Evolutionary conservation across 805 yeast genomes (phyloP), one percentile per base, ranked within the genome.

Genomic region (Dipodascus geniculatus): DNA sequence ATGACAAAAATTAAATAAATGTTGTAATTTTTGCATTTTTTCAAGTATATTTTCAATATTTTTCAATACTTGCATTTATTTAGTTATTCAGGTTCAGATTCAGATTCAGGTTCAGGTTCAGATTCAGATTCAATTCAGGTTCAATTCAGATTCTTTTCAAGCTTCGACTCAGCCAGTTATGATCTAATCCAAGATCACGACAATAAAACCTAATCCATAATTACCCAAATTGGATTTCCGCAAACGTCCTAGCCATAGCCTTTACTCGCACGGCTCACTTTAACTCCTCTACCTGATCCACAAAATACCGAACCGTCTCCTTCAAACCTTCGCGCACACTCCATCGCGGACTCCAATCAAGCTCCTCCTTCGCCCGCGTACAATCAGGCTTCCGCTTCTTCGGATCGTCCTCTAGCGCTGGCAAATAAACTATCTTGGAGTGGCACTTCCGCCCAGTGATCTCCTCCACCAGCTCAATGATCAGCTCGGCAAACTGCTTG

Each of bases 261-360:
- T 28, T 11, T 28, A 28, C n/a, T n/a, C n/a, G n/a, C n/a, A n/a
- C n/a, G n/a, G n/a, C 44, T n/a, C 4, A 38, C 49, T 47, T 23
- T n/a, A 22, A 16, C 19, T 47, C 49, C 17, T 51, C 49, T 16
- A 61, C 50, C 53, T 61, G 59, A 17, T 50, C 48, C 48, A 53
- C 54, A 49, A 61, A 61, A 49, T 61, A 61, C 33, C 54, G 55
- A 23, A 61, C 58, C 11, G 65, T 61, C 53, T 58, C 62, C 16
- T 53, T 51, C 19, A 61, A 23, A 14, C 65, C 65, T 31, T 62
- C 61, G 28, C 49, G 49, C 14, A 57, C 59, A 4, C 49, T 50
- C 65, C 65, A 61, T 48, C 57, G 51, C 20, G 65, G 65, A 31
- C 58, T 53, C 65, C 65, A 61, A 6, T 51, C 59, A 22, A 61